These are phyloP conservation scores for Cercospora sesami DNA, from an alignment of 2,329 filamentous ascomycete species.

Conservation along the genomic window DNA sequence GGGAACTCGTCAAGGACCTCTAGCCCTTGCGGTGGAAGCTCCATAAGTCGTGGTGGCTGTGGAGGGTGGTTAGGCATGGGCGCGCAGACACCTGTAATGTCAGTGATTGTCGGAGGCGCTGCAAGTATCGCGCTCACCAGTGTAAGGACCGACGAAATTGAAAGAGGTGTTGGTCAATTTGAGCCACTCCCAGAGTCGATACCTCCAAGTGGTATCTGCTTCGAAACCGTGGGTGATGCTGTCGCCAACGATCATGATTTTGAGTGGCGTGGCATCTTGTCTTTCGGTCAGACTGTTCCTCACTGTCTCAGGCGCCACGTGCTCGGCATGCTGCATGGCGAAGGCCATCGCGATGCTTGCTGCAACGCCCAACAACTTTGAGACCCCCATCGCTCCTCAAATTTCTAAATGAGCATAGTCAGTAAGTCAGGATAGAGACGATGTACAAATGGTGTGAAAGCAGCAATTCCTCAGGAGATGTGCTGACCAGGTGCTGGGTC, in stretches of 20 bases:
- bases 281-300: not conserved
- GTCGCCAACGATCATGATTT: conserved; percentile 30
- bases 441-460: not conserved
- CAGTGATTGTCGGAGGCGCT: not conserved
- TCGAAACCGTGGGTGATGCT: conserved; percentile 36
- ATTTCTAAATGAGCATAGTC: not conserved
- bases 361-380: not conserved
- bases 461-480: not conserved
- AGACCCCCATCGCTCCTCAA: not conserved
- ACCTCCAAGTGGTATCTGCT: conserved; percentile 49
- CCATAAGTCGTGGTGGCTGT: conserved; percentile 6
- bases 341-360: not conserved
- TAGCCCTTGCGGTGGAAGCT: not conserved
- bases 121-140: not conserved
- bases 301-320: not conserved
- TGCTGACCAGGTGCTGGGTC: not conserved
- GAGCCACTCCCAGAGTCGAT: conserved; percentile 47
- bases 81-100: conserved; percentile 8
- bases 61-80: conserved; percentile 7
- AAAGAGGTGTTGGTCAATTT: conserved; percentile 33
- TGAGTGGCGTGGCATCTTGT: conserved; percentile 1
- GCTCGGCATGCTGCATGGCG: not conserved
- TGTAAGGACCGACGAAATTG: conserved; percentile 41
- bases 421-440: not conserved
- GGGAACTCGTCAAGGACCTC: conserved; percentile 6